Evolutionary conservation across 345 rosid species (phyloP), one percentile per base, ranked within the genome.

Genomic region (Gossypium bickii): DNA sequence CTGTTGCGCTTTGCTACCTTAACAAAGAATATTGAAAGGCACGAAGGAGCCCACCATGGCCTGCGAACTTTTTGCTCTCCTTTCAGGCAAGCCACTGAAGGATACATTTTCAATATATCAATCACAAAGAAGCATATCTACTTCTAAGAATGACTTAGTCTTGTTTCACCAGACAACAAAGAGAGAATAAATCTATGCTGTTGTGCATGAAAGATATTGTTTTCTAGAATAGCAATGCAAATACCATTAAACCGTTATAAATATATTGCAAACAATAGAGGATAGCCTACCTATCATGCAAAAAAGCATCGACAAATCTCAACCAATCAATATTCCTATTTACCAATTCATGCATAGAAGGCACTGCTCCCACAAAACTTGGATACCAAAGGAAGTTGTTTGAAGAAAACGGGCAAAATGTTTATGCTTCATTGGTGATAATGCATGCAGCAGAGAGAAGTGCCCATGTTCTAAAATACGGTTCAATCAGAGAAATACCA

Each of bases 21-120:
- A 65, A 87, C 90, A 80, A 89, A 92, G 72, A 94, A 81, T 79
- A 84, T 83, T 0, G 97, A 89, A 41, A 94, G 88, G 84, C 97
- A 94, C 22, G 98, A 85, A 3, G 98, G 97, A 22, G 97, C 98
- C 98, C 98, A 94, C 98, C 98, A 94, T 70, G 97, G 98, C 62
- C 94, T 83, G 74, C 92, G 88, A 61, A 94, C 94, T 61, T 89
- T 90, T 76, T 94, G 98, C 76, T 94, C 98, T 59, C 98, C 98
- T 85, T 94, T 94, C 81, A 94, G 85, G 82, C 98, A 94, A 66
- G 98, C 97, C 86, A 94, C 98, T 93, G 85, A 10, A 72, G 22
- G 74, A 73, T 53, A 43, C 13, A 71, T 69, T 45, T 16, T 74
- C 57, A 41, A 44, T 22, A 58, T 24, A 72, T 58, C 53, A 72